These are phyloP conservation scores for Ganoderma lucidum DNA, from an alignment of 1,284 basidiomycete species.

Conservation along the genomic window DNA sequence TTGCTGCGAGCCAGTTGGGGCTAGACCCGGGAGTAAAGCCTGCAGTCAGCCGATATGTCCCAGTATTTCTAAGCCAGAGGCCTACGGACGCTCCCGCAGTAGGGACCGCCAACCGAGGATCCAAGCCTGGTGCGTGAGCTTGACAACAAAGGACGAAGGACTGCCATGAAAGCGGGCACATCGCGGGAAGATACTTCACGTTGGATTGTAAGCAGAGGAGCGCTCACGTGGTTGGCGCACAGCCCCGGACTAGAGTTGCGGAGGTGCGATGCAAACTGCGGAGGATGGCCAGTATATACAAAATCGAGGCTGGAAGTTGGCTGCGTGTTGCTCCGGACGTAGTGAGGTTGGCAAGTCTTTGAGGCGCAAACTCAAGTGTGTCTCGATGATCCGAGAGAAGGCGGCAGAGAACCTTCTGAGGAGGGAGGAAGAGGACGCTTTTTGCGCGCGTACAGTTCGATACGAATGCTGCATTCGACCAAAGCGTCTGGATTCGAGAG, in stretches of 20 bases:
- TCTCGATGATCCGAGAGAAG: too few relatives aligned
- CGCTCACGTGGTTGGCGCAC: not conserved
- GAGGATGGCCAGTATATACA: not conserved
- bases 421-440: too few relatives aligned
- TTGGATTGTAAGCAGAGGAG: not conserved
- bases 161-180: not conserved
- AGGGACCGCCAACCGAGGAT: not conserved
- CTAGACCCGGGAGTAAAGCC: not conserved
- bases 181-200: not conserved
- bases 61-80: not conserved
- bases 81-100: not conserved
- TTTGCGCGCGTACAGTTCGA: too few relatives aligned
- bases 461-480: too few relatives aligned
- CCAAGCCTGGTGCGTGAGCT: not conserved
- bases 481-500: too few relatives aligned
- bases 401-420: too few relatives aligned
- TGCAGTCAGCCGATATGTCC: not conserved
- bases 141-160: not conserved
- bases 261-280: not conserved
- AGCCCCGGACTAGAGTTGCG: not conserved
- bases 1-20: not conserved
- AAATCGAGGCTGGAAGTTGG: not conserved
- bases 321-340: not conserved
- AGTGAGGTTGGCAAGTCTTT: not conserved
- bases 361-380: not conserved